Evolutionary conservation across 371 early-diverging fungal species (phyloP), one percentile per base, ranked within the genome.

Genomic region (Coemansia sp.): DNA sequence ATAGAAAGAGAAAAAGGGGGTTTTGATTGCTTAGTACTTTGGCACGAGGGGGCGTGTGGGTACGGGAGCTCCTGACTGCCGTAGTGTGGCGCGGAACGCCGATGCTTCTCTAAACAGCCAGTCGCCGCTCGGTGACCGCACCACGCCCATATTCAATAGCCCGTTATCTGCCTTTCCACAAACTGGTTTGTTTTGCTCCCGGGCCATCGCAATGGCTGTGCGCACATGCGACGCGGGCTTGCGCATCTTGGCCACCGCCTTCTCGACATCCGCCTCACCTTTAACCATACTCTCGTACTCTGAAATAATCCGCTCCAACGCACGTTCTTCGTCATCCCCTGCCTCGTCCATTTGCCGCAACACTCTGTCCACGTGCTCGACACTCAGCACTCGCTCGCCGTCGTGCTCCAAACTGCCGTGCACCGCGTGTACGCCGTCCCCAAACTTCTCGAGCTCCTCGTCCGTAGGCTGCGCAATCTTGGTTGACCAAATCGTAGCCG

Each of bases 401-500:
- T 80, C 80, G 54, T 72, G 67, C 48, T 37, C 21, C 18, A 80
- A 58, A 50, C 80, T 72, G 7, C 80, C 80, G 37, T 69, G 78
- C 57, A 80, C 55, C 28, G 72, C 69, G 50, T 72, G 54, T 12
- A 55, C 54, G 14, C 48, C 28, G 23, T 61, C 69, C 9, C 66
- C 62, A 5, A 55, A 69, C 20, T 23, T 58, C 11, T 48, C 54
- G 57, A 80, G n/a, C 2, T 72, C 69, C 0, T 23, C 59, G 18
- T 57, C 64, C 16, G 52, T 48, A 42, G 80, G 80, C 52, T 52
- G 65, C 12, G 20, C 33, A 37, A 65, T 69, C 59, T 74, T 71
- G 12, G 71, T 14, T 21, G 81, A 75, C 65, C 72, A 74, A 16
- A 75, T 53, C 2, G 68, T 62, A 23, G 63, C 23, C 9, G 62